Conservation (phyloP, 306 rosid species). For the Astragalus membranaceus region DNA sequence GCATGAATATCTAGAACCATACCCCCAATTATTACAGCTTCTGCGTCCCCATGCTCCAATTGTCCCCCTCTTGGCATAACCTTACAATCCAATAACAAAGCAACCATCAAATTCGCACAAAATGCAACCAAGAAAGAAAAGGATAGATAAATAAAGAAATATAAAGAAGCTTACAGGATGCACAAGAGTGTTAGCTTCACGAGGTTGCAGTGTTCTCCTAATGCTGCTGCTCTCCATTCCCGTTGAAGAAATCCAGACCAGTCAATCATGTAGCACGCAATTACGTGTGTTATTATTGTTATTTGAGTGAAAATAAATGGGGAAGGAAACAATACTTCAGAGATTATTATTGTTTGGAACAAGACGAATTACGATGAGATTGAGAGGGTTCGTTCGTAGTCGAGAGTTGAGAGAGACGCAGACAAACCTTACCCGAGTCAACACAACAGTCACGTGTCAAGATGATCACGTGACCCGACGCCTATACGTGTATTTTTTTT, state of each 20-base stretch:
- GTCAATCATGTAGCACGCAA: background rate
- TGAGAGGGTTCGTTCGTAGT: background rate
- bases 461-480: too few relatives aligned
- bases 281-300: too few relatives aligned
- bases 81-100: constrained; percentile 16
- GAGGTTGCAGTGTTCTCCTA: background rate
- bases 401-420: background rate
- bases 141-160: background rate
- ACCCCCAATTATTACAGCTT: constrained; percentile 75
- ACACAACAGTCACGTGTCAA: background rate
- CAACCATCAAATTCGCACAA: background rate
- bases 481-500: too few relatives aligned
- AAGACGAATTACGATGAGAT: background rate
- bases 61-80: constrained; percentile 16
- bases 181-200: background rate
- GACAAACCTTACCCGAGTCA: background rate
- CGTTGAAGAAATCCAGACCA: background rate
- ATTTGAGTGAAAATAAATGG: background rate
- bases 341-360: background rate
- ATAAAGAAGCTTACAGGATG: background rate
- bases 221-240: background rate
- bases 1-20: constrained; percentile 90
- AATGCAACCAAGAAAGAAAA: background rate
- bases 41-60: constrained; percentile 26
- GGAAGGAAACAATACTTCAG: background rate